Conservation (phyloP, 2,329 filamentous ascomycete genomes). For the Pyrenochaeta sp. region DNA sequence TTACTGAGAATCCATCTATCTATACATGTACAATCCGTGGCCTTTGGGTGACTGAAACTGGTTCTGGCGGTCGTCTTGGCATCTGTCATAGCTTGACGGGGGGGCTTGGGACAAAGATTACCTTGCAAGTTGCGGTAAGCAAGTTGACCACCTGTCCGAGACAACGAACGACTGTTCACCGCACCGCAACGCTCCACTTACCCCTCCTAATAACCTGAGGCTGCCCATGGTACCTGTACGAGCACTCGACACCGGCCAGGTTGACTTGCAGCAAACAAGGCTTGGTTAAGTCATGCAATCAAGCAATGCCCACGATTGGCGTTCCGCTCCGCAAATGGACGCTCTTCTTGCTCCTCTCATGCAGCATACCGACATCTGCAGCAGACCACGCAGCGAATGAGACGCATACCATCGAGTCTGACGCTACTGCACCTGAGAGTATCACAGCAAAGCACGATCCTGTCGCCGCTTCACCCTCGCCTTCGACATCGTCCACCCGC, state of each 20-base stretch:
- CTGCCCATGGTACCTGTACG: conserved; percentile 20
- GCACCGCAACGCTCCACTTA: conserved; percentile 8
- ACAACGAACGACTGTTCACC: conserved; percentile 27
- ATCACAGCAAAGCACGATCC: conserved; percentile 25
- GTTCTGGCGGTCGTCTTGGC: neutral
- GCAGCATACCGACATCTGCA: conserved; percentile 38
- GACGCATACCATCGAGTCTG: conserved; percentile 27
- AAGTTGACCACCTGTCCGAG: conserved; percentile 1
- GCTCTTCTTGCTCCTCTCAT: conserved; percentile 42
- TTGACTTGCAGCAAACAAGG: conserved; percentile 29
- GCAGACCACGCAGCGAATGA: conserved; percentile 44
- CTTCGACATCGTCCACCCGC: conserved; percentile 15
- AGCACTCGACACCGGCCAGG: conserved; percentile 15
- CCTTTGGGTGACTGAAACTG: neutral
- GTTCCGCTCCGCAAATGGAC: conserved; percentile 49
- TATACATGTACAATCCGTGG: too few species aligned
- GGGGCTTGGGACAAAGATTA: neutral
- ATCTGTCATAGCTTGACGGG: neutral
- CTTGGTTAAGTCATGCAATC: conserved; percentile 47
- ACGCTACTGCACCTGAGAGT: conserved; percentile 37
- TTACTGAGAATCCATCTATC: too few species aligned
- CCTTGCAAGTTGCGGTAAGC: neutral
- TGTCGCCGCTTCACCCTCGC: conserved; percentile 15
- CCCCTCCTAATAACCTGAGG: conserved; percentile 13
- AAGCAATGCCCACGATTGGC: conserved; percentile 52